Evolutionary conservation across 202 grass and related monocot species (phyloP), one percentile per base, ranked within the genome.

Genomic region (Saccharum hybrid): DNA sequence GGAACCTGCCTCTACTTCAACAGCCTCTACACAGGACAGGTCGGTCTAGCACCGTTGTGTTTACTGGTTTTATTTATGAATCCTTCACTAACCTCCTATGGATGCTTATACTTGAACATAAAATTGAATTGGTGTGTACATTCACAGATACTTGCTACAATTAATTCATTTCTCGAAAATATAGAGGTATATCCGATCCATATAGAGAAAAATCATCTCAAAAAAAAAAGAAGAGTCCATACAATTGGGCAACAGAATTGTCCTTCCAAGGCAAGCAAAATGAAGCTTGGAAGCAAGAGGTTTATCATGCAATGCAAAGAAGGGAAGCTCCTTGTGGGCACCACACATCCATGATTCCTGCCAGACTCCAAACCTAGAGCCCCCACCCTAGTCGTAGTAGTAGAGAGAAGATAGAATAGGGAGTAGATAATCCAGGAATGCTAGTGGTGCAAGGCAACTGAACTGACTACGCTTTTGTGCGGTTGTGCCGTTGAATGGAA

Each of bases 1-100:
- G 91, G 85, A 10, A 72, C 48, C 0, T 97, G 91, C 66, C 74
- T 92, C 23, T 97, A 94, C 70, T 97, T 90, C 64, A 69, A 97
- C 75, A 94, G 91, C 92, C 82, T 92, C 85, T 97, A 92, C 84
- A 81, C 23, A 81, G 91, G 85, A 72, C 68, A 85, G 88, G 91
- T 92, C 34, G 0, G 60, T 78, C 22, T 5, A n/a, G 11, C 66
- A 80, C 11, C 48, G 15, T 10, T 0, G 26, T 7, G 15, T n/a
- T 48, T 52, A 9, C 26, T 71, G n/a, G 13, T 3, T n/a, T 41
- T 26, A 18, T 19, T 31, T 33, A 2, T 7, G 1, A 52, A 11
- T 60, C 6, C 19, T 30, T 77, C 31, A 39, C 31, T 48, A 36
- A 49, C 41, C 15, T 63, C 12, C 6, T 21, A 1, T 51, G 4